Evolutionary conservation across 148 eudicot species (phyloP).

Genomic region (Nepenthes gracilis): DNA sequence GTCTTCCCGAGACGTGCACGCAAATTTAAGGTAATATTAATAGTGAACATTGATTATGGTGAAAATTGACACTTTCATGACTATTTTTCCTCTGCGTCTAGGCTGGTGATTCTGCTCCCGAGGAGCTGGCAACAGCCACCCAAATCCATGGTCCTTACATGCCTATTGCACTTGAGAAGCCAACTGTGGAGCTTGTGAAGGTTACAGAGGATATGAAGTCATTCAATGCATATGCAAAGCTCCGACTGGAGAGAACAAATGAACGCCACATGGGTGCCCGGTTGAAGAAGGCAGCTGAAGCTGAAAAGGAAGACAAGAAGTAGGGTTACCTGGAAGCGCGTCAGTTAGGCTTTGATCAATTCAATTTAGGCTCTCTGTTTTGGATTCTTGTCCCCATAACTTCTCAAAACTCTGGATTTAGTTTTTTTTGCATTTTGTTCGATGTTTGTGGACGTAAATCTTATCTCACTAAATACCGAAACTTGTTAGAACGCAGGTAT

Average conservation of each 20-base stretch:
- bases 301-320: background rate
- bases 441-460: too few relatives aligned
- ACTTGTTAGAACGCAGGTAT: too few relatives aligned
- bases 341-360: too few relatives aligned
- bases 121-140: background rate
- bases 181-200: background rate
- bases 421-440: too few relatives aligned
- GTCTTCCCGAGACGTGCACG: constrained; percentile 60
- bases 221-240: background rate
- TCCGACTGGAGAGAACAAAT: background rate
- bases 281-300: background rate
- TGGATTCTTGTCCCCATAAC: too few relatives aligned
- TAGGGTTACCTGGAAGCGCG: background rate
- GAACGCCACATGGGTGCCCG: background rate
- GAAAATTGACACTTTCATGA: background rate
- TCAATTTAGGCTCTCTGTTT: too few relatives aligned
- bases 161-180: background rate
- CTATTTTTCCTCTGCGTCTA: background rate
- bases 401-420: too few relatives aligned
- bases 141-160: background rate
- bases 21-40: constrained; percentile 39
- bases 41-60: background rate
- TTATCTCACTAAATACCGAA: too few relatives aligned
- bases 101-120: background rate
- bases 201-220: background rate